Percentiles rank a stretch among this genome's conserved stretches.
Evolutionary conservation across 306 rosid genomes (phyloP).

Genomic region (Gleditsia sinensis): DNA sequence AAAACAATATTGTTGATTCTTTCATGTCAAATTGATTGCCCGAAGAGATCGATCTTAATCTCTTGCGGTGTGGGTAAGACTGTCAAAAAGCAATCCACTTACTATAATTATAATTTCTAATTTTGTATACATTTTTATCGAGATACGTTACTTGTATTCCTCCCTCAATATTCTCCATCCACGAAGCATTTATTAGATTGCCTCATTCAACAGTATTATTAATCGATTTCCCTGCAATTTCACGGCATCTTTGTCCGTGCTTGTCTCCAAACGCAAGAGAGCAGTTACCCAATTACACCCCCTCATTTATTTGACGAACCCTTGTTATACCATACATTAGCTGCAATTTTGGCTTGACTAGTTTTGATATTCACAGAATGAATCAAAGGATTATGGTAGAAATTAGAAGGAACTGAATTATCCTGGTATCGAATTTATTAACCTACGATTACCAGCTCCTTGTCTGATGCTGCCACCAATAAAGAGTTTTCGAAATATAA

Average conservation of each 20-base stretch:
- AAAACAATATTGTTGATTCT: no score
- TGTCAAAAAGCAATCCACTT: no score
- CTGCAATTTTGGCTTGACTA: background rate
- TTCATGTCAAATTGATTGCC: no score
- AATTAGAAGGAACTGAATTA: background rate
- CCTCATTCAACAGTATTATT: background rate
- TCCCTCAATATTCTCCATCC: background rate
- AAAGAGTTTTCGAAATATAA: background rate
- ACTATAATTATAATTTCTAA: background rate
- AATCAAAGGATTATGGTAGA: background rate
- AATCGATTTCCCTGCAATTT: background rate
- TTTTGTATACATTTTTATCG: background rate
- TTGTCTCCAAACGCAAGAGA: background rate
- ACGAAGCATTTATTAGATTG: background rate
- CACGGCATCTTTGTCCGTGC: background rate
- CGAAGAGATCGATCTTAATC: no score
- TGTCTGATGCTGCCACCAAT: conserved; percentile 4
- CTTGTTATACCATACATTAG: background rate
- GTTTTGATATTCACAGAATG: no score
- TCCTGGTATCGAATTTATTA: background rate
- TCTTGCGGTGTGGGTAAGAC: no score
- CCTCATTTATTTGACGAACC: background rate
- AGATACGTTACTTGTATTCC: background rate
- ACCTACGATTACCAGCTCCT: background rate
- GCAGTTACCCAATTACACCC: no score